These are phyloP conservation scores for Mucor lusitanicus DNA, from an alignment of 371 early-diverging fungal genomes.

Conservation along the genomic window DNA sequence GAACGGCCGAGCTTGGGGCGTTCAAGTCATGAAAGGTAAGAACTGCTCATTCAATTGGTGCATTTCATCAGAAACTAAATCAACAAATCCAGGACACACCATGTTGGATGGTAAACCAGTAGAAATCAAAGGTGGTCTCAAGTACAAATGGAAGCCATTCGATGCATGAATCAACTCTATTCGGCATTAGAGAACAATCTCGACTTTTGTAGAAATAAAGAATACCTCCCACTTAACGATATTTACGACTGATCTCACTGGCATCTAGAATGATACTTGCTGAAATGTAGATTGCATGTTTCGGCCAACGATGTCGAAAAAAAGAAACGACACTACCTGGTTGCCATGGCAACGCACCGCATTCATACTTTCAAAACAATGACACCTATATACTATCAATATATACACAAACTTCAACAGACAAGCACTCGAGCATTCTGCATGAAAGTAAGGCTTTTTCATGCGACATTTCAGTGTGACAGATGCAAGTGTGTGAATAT, in stretches of 20 bases:
- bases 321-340: too few species aligned
- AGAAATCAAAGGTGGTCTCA: slow-evolving; percentile 36
- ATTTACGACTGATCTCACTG: neutral
- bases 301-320: too few species aligned
- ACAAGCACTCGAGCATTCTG: neutral
- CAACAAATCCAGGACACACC: slow-evolving; percentile 26
- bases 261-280: too few species aligned
- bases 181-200: neutral
- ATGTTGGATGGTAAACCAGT: slow-evolving; percentile 36
- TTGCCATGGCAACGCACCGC: too few species aligned
- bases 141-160: slow-evolving; percentile 28
- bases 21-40: slow-evolving; percentile 34
- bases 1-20: slow-evolving; percentile 39
- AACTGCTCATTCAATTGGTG: neutral
- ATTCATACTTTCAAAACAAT: too few species aligned
- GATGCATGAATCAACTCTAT: neutral
- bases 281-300: too few species aligned
- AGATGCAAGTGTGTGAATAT: neutral
- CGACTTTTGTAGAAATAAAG: neutral
- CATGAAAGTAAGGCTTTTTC: neutral
- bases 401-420: too few species aligned
- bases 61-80: neutral
- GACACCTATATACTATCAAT: too few species aligned
- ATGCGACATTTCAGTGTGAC: neutral
- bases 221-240: neutral